A percentile compares a stretch with the other conserved stretches of the same genome.
Conservation (phyloP, 805 yeast species). For the Ogataea dorogensis region DNA sequence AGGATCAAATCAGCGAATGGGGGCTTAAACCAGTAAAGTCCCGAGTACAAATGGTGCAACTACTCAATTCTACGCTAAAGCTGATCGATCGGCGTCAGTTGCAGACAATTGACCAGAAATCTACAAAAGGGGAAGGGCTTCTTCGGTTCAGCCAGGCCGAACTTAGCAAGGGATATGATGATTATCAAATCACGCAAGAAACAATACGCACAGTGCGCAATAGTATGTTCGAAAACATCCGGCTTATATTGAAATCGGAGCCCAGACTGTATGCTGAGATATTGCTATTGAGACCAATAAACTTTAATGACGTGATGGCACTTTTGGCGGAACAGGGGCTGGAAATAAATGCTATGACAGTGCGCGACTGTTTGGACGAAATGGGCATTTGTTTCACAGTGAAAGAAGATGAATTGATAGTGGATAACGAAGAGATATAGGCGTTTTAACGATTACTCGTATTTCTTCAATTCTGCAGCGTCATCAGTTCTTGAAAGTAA, state of each 20-base stretch:
- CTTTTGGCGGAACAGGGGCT: conserved; percentile 18
- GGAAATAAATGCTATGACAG: conserved; percentile 20
- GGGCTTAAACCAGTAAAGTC: conserved; percentile 39
- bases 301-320: conserved; percentile 18
- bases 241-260: conserved; percentile 18
- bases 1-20: conserved; percentile 33
- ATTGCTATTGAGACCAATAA: conserved; percentile 27
- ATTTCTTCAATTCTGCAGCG: conserved; percentile 30
- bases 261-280: conserved; percentile 18
- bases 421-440: conserved; percentile 2
- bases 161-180: conserved; percentile 13
- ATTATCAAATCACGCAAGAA: conserved; percentile 12
- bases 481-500: conserved; percentile 26
- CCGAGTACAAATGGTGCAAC: conserved; percentile 34
- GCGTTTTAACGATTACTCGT: conserved; percentile 15
- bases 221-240: conserved; percentile 19
- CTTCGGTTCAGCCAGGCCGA: conserved; percentile 19
- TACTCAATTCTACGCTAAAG: conserved; percentile 26
- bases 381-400: conserved; percentile 30
- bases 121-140: conserved; percentile 5
- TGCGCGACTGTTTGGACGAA: conserved; percentile 29
- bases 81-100: conserved; percentile 19
- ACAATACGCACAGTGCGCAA: conserved; percentile 10
- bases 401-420: conserved; percentile 4
- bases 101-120: conserved; percentile 9